Base-by-base conservation (phyloP, 208 protist genomes). In the Acanthamoeba sp. region DNA sequence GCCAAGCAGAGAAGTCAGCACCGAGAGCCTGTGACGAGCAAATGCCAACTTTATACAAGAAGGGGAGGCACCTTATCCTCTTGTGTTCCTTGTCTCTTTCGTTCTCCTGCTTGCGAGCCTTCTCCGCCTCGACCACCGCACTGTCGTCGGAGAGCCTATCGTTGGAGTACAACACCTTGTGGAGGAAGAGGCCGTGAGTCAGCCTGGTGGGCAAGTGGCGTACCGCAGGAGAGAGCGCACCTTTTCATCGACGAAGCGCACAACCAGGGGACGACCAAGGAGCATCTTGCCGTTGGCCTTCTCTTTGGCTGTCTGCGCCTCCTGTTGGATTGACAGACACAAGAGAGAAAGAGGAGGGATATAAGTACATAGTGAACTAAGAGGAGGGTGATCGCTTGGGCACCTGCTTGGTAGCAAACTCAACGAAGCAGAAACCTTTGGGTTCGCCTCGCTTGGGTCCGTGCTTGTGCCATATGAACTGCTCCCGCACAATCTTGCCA, bases 391-490 rank as follows among this genome's bases (percentile, higher is more conserved):
- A 3, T 1, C 2, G 34, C 22, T 34, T 20, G 40, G 24, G 22
- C 50, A 52, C 85, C 38, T 91, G 57, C 85, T 91, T 91, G 27
- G 85, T 73, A 36, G 85, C 18, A 20, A 73, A 73, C 85, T 91
- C 85, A 1, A 91, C 85, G 34, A 91, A 91, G 85, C 85, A 91
- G 40, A 91, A 91, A 24, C 85, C 85, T 27, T 73, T 91, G 34
- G 85, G 85, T 27, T 91, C 85, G n/a, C 85, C 85, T 48, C 85
- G 50, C 59, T 52, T 64, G 20, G 85, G 85, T 27, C 85, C 85
- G 14, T 64, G 55, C 85, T 91, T 91, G 55, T 91, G 85, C 85
- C 85, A 91, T n/a, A 91, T 73, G 40, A 91, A 91, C 36, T 91
- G 85, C 27, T 91, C 85, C 24, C 55, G 38, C 55, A 91, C 85